Evolutionary conservation across 2,329 filamentous ascomycete species (phyloP), one percentile per base, ranked within the genome.

Genomic region (Aspergillus arachidicola): DNA sequence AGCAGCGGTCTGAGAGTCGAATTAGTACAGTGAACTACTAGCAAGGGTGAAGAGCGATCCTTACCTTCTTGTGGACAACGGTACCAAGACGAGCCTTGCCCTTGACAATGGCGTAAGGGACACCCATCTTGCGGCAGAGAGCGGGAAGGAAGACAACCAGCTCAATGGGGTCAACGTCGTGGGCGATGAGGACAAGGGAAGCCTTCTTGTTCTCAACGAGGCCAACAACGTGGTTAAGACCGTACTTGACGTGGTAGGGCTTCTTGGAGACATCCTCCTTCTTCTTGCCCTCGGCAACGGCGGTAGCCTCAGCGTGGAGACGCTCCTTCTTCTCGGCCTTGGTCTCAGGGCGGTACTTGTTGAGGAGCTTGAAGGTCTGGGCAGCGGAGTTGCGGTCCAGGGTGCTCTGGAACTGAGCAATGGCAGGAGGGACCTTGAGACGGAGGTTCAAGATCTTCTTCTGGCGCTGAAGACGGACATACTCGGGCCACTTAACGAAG

Each of bases 191-290:
- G 80, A 99, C 96, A 71, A 99, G 89, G 69, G 92, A 90, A 72
- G 95, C 94, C 91, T 99, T 99, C 93, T 99, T 99, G 89, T 97
- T 97, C 90, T 97, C 93, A 76, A 97, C 92, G 75, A 97, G 88
- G 72, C 92, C 93, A 73, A 97, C 93, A 72, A 99, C 95, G 88
- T 99, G 95, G 91, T 99, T 99, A 78, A 99, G 90, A 86, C 95
- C 95, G 85, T 97, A 99, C 91, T 99, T 99, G 88, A 95, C 94
- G 73, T 91, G 86, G 85, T 97, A 99, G 78, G 95, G 95, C 92
- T 99, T 99, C 93, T 98, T 98, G 91, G 89, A 92, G 81, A 96
- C 94, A 78, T 97, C 94, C 89, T 99, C 96, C 92, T 98, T 98
- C 92, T 98, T 99, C 92, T 98, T 97, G 83, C 96, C 95, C 84